These are phyloP conservation scores for Fistulinella cinereoalba DNA, from an alignment of 1,284 basidiomycete species.

Conservation along the genomic window DNA sequence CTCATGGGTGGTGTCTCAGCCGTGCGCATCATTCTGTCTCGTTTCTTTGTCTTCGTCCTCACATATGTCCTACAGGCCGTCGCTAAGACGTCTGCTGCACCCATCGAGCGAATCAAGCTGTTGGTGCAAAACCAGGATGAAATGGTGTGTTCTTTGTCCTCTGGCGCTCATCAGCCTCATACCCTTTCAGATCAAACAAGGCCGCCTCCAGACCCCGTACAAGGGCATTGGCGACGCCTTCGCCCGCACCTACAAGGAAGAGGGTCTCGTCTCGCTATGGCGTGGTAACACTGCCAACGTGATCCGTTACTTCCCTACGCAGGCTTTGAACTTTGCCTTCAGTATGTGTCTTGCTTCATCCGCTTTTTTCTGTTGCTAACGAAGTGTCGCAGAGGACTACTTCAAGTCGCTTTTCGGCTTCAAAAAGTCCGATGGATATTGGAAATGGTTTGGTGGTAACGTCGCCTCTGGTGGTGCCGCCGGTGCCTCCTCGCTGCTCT, in stretches of 20 bases:
- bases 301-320: conserved; percentile 97
- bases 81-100: conserved; percentile 96
- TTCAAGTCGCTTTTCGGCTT: conserved; percentile 94
- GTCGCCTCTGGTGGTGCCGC: conserved; percentile 97
- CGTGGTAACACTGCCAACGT: conserved; percentile 97
- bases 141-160: conserved; percentile 54
- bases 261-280: conserved; percentile 90
- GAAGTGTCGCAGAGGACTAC: conserved; percentile 78
- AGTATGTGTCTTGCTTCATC: conserved; percentile 46
- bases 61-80: conserved; percentile 62
- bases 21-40: conserved; percentile 49
- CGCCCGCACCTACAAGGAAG: conserved; percentile 82
- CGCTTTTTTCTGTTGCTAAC: not conserved
- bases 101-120: conserved; percentile 99
- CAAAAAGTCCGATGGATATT: conserved; percentile 87
- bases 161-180: conserved; percentile 12
- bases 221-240: conserved; percentile 93
- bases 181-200: conserved; percentile 83
- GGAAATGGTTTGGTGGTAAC: conserved; percentile 89
- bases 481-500: conserved; percentile 93
- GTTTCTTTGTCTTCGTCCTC: not conserved
- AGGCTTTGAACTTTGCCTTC: conserved; percentile 95
- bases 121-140: conserved; percentile 98
- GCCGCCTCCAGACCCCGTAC: conserved; percentile 89
- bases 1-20: conserved; percentile 92